phyloP scores from a whole-genome alignment of 2,329 filamentous ascomycete species.

The Colletotrichum lini region DNA sequence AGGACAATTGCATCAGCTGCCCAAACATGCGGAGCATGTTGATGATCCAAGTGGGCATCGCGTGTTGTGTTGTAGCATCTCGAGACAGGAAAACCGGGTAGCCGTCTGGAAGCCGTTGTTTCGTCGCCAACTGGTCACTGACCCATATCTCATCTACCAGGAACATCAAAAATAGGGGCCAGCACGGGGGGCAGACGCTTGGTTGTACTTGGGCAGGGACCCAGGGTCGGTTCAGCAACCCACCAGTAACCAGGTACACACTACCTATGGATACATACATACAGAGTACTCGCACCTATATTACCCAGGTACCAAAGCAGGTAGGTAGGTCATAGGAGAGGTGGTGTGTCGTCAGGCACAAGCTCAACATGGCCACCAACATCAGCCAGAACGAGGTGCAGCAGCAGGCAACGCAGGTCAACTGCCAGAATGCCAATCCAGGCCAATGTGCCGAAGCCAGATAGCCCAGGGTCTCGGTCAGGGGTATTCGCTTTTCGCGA shows the following conservation, averaged over 20 bases:
- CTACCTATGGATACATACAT: no score
- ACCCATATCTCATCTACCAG: constrained; percentile 39
- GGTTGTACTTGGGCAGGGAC: constrained; percentile 27
- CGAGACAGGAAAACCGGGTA: constrained; percentile 31
- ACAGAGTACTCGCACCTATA: no score
- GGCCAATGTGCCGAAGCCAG: no score
- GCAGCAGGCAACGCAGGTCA: no score
- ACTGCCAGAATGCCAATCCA: no score
- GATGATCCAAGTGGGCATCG: constrained; percentile 6
- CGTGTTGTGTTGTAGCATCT: constrained; percentile 14
- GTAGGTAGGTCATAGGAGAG: no score
- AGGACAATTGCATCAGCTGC: constrained; percentile 2
- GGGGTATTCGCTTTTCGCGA: no score
- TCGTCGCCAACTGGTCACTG: constrained; percentile 34
- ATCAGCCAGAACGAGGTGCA: no score
- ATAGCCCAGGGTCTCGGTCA: no score
- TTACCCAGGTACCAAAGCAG: no score
- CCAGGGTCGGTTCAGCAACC: constrained; percentile 11
- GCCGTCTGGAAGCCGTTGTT: constrained; percentile 33
- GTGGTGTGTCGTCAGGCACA: no score
- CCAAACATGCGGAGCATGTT: not conserved
- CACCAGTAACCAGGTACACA: not conserved
- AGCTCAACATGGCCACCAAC: no score
- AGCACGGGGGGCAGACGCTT: constrained; percentile 22
- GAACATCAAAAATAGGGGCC: constrained; percentile 30